Evolutionary conservation across 805 yeast genomes (phyloP).

Genomic region (Nakazawaea wickerhamii): DNA sequence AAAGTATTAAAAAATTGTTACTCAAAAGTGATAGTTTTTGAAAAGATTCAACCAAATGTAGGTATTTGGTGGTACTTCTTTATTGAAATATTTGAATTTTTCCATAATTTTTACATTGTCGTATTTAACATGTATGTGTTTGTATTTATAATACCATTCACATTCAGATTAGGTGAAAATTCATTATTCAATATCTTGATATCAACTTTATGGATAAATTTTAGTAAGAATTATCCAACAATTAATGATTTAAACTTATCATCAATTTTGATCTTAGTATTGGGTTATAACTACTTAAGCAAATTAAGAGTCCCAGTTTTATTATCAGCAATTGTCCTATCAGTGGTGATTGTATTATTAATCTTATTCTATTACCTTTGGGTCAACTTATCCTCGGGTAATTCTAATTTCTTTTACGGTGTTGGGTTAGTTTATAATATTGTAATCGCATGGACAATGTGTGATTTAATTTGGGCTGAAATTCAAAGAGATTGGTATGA

Average conservation of each 20-base stretch:
- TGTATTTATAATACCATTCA: conserved; percentile 65
- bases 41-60: conserved; percentile 78
- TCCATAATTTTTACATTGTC: conserved; percentile 75
- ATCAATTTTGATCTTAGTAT: conserved; percentile 25
- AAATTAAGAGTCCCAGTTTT: conserved; percentile 25
- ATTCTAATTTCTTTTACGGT: conserved; percentile 94
- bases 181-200: conserved; percentile 49
- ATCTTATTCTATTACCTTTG: conserved; percentile 92
- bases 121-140: conserved; percentile 75
- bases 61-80: conserved; percentile 99
- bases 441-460: conserved; percentile 30
- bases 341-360: conserved; percentile 48
- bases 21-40: conserved; percentile 44
- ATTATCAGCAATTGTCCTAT: conserved; percentile 21
- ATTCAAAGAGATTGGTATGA: conserved; percentile 56
- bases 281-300: conserved; percentile 23
- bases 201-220: conserved; percentile 37
- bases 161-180: conserved; percentile 57
- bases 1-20: conserved; percentile 11
- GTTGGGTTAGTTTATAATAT: conserved; percentile 77
- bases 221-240: conserved; percentile 83
- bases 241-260: conserved; percentile 61
- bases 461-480: conserved; percentile 78
- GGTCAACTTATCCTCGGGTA: conserved; percentile 92
- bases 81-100: conserved; percentile 90